Percentiles rank a stretch among this genome's conserved stretches.
phyloP scores from a whole-genome alignment of 169 alveolate species.

The Eimeria brunetti region DNA sequence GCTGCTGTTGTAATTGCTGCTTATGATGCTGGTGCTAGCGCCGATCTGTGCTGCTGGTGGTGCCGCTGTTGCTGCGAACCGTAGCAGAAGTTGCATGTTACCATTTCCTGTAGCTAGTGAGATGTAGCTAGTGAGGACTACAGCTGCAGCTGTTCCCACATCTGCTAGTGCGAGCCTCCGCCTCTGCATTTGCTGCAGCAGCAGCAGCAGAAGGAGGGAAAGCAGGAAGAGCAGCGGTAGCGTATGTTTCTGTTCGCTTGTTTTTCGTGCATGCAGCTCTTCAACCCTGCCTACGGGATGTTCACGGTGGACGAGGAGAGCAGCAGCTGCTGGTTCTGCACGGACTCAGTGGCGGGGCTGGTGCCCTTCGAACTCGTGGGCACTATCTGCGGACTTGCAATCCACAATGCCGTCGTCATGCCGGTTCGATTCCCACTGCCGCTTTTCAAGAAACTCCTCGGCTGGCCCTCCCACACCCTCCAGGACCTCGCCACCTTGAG shows the following conservation, averaged over 20 bases:
- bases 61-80: too few species aligned
- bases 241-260: neutral
- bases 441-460: constrained; percentile 91
- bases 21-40: neutral
- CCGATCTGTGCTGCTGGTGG: neutral
- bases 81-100: too few species aligned
- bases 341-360: constrained; percentile 86
- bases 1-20: neutral
- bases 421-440: constrained; percentile 93
- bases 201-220: neutral
- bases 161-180: neutral
- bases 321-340: constrained; percentile 92
- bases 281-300: constrained; percentile 94
- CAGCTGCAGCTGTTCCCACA: neutral
- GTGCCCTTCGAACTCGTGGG: constrained; percentile 93
- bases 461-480: constrained; percentile 83
- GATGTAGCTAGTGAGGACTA: too few species aligned
- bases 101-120: too few species aligned
- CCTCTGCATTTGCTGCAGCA: neutral
- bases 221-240: neutral
- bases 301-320: constrained; percentile 89
- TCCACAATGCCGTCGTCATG: constrained; percentile 91
- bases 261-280: constrained; percentile 81
- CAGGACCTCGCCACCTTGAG: constrained; percentile 92
- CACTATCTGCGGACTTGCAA: constrained; percentile 92